Percentiles rank a stretch among this genome's conserved stretches.
Conservation (phyloP, 352 stramenopile species). For the Globisporangium barbulae region DNA sequence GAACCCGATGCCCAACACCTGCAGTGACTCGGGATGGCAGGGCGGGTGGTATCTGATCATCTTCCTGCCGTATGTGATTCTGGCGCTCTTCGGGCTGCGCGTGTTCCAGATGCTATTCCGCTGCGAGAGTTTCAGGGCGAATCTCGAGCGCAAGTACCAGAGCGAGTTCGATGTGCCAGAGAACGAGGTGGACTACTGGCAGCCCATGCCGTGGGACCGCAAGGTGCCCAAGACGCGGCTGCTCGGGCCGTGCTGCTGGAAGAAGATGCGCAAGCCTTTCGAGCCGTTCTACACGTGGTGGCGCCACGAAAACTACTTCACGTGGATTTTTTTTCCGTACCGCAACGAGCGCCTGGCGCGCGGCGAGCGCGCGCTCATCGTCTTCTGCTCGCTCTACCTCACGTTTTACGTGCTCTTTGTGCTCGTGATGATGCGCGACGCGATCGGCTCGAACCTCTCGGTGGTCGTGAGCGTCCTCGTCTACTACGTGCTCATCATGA, state of each 20-base stretch:
- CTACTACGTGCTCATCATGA: slow-evolving; percentile 51
- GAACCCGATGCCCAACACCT: slow-evolving; percentile 62
- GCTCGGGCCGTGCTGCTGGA: slow-evolving; percentile 61
- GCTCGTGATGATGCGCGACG: slow-evolving; percentile 54
- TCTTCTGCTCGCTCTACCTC: slow-evolving; percentile 68
- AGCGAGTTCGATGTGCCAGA: slow-evolving; percentile 49
- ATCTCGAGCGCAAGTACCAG: slow-evolving; percentile 59
- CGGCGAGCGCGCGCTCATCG: slow-evolving; percentile 56
- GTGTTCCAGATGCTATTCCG: slow-evolving; percentile 57
- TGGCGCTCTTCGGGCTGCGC: slow-evolving; percentile 47
- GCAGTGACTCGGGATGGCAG: slow-evolving; percentile 40
- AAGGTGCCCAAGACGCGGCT: slow-evolving; percentile 67
- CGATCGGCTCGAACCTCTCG: slow-evolving; percentile 32
- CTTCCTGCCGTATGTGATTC: slow-evolving; percentile 55
- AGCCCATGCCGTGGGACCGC: slow-evolving; percentile 62
- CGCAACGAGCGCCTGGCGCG: slow-evolving; percentile 59
- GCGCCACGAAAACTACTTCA: slow-evolving; percentile 78
- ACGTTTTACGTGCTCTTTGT: slow-evolving; percentile 76
- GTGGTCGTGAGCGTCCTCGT: slow-evolving; percentile 37
- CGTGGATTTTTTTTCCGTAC: slow-evolving; percentile 71
- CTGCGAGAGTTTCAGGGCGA: slow-evolving; percentile 57
- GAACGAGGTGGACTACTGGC: slow-evolving; percentile 72
- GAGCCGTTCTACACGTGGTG: slow-evolving; percentile 78
- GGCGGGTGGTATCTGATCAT: slow-evolving; percentile 49
- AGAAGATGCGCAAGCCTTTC: slow-evolving; percentile 51